Percentiles rank a stretch among this genome's conserved stretches.
Conservation (phyloP, 495 filamentous ascomycete species). For the Podospora comata region DNA sequence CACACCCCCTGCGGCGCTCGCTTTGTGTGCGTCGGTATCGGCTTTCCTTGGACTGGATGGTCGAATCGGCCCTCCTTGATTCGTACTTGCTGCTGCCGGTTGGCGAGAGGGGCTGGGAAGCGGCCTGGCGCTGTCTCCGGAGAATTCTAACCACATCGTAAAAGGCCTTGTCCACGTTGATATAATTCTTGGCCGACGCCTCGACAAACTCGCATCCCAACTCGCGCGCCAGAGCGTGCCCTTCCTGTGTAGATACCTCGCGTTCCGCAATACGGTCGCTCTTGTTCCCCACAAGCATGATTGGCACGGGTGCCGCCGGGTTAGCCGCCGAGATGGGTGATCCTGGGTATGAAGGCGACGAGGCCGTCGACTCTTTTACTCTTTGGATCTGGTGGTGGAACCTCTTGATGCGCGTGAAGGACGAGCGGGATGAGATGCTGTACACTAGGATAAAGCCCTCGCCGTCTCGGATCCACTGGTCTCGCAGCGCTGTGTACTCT, state of each 20-base stretch:
- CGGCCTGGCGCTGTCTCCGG: constrained; percentile 70
- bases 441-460: constrained; percentile 98
- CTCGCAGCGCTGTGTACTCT: constrained; percentile 93
- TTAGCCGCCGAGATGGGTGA: constrained; percentile 52
- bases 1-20: constrained; percentile 30
- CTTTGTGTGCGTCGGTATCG: constrained; percentile 28
- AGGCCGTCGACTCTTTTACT: constrained; percentile 89
- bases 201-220: constrained; percentile 97
- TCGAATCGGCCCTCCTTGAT: constrained; percentile 22
- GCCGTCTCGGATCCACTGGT: constrained; percentile 98
- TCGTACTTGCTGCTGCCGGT: constrained; percentile 34
- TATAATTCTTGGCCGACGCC: constrained; percentile 98
- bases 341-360: constrained; percentile 68
- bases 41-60: constrained; percentile 23
- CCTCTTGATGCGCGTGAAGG: constrained; percentile 88
- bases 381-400: constrained; percentile 97
- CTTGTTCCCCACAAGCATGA: constrained; percentile 99
- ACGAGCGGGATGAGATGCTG: constrained; percentile 93
- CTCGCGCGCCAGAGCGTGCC: constrained; percentile 84
- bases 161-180: constrained; percentile 98
- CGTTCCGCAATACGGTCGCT: constrained; percentile 93
- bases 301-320: constrained; percentile 68
- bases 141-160: constrained; percentile 94
- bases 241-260: constrained; percentile 95
- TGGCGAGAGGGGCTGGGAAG: constrained; percentile 38